Base-by-base conservation (phyloP, 2,329 filamentous ascomycete genomes). In the Ascochyta koolunga region DNA sequence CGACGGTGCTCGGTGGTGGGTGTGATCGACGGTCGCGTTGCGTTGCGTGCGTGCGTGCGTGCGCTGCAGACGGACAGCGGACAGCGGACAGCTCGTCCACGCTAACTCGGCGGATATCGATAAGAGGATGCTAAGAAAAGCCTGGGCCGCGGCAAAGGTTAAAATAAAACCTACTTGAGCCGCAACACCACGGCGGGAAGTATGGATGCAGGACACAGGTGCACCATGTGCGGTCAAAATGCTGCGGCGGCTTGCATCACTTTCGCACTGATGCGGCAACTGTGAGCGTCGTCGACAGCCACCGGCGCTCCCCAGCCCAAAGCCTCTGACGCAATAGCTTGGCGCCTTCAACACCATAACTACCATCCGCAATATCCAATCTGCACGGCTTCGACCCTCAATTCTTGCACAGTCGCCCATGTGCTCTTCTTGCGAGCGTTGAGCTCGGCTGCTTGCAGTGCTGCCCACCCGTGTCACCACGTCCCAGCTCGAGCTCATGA, bases 11-110 rank as follows among this genome's bases (percentile, higher is more conserved):
- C 44, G 54, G 51, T 37, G 51, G 50, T 41, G 50, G 27, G 27
- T 29, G 54, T 57, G 55, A 58, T 63, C 50, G 61, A 64, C 62
- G 54, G 27, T 29, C 60, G 50, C 56, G 57, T 57, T 59, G 62
- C 58, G 63, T 66, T 58, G 57, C 60, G 60, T 56, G 39, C 51
- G 21, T 40, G 43, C 37, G 56, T 59, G 47, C 56, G 49, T 42
- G 27, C 27, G 36, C 43, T 47, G 38, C 50, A 54, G 39, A 48
- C 44, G 51, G 51, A 44, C 39, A 32, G 21, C 38, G 33, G 32
- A 21, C 24, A 37, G 44, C 51, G 44, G 51, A 50, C 44, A 36
- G 11, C 27, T 22, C 19, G 25, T 29, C 13, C 25, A 37, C 39
- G 52, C 46, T 42, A 33, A 39, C 49, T 40, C 19, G 45, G 37